A percentile compares a stretch with the other conserved stretches of the same genome.
These are phyloP conservation scores for Phenoliferia sp. DNA, from an alignment of 1,284 basidiomycete species.

Conservation along the genomic window DNA sequence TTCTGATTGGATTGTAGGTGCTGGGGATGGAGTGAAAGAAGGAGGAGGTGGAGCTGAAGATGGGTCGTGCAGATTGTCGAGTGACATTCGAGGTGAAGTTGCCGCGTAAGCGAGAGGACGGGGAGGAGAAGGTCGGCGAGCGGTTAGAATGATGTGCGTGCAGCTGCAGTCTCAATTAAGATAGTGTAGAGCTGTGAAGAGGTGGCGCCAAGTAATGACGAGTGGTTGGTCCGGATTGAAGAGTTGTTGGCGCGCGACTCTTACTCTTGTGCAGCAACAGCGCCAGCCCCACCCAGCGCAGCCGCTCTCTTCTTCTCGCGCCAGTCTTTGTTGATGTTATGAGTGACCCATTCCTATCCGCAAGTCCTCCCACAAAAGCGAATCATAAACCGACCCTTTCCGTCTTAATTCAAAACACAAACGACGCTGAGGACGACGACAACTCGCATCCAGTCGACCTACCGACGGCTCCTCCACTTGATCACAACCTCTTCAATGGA, in stretches of 20 bases:
- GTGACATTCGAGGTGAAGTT: constrained; percentile 8
- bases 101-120: constrained; percentile 1
- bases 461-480: constrained; percentile 13
- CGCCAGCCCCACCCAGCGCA: too few relatives aligned
- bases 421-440: neutral
- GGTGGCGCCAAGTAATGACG: too few relatives aligned
- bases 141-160: too few relatives aligned
- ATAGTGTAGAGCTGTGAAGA: too few relatives aligned
- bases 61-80: constrained; percentile 9
- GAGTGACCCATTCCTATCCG: too few relatives aligned
- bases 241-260: too few relatives aligned
- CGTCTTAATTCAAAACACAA: neutral
- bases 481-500: constrained; percentile 10
- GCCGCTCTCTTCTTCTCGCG: too few relatives aligned
- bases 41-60: neutral
- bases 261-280: too few relatives aligned
- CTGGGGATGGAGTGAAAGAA: neutral
- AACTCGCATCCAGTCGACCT: constrained; percentile 18
- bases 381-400: neutral
- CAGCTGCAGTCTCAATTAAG: too few relatives aligned
- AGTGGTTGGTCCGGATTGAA: too few relatives aligned
- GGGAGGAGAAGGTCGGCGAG: neutral
- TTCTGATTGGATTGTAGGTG: constrained; percentile 11
- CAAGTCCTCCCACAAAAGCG: too few relatives aligned
- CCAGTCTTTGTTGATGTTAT: too few relatives aligned